Conservation (phyloP, 148 eudicot genomes). For the Dysphania ambrosioides region DNA sequence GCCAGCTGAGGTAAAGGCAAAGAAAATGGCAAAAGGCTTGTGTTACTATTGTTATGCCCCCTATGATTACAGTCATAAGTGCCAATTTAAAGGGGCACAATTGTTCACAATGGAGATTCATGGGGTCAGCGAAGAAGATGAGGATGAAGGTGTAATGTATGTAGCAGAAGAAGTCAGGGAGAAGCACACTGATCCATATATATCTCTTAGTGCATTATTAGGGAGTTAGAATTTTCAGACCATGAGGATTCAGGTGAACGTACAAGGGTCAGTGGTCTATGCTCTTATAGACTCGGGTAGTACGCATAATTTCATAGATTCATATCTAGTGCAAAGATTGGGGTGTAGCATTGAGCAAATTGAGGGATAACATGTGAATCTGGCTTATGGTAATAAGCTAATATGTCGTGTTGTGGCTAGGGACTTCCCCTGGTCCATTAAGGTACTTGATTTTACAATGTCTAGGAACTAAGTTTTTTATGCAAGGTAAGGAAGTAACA, state of each 20-base stretch:
- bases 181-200: not conserved
- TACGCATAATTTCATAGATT: not conserved
- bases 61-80: no score
- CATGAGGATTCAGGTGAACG: not conserved
- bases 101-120: not conserved
- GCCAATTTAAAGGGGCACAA: not conserved
- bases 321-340: not conserved
- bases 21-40: not conserved
- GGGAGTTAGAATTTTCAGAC: not conserved
- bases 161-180: not conserved
- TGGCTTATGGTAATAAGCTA: not conserved
- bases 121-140: not conserved
- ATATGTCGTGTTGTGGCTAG: not conserved
- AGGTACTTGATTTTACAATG: no score
- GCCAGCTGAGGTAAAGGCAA: not conserved
- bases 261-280: not conserved
- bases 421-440: no score
- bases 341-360: not conserved
- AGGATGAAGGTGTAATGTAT: not conserved
- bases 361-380: not conserved
- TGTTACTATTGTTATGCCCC: no score
- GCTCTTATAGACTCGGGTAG: not conserved
- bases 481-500: no score
- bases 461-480: no score
- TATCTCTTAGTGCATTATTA: not conserved